Base-by-base conservation (phyloP, 176 grass and related monocot species). In the Dendrocalamus sinicus region DNA sequence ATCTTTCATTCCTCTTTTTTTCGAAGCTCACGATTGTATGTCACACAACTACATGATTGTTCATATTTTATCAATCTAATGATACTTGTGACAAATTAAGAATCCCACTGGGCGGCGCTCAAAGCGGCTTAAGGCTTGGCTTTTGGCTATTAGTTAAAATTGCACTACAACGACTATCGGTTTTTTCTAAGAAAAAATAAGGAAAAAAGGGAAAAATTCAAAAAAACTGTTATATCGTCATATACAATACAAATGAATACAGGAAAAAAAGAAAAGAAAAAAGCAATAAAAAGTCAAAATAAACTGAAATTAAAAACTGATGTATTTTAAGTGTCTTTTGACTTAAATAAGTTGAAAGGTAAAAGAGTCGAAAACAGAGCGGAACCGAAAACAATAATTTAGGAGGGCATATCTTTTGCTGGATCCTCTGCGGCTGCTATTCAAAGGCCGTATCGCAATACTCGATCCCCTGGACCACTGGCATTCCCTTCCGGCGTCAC, bases 381-480 rank as follows among this genome's bases (percentile, higher is more conserved):
- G 32, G 0, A 35, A 4, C 32, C 2, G 32, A 0, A 4, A 35
- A 4, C 3, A 35, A 35, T 4, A 35, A 4, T 35, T 35, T 35
- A 35, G 32, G 3, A 35, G 32, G 32, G 32, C 57, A 46, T 39
- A 84, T 89, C 87, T 79, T 15, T 47, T 2, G n/a, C 41, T 53
- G 61, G 83, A 84, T 77, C 64, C 78, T 64, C 45, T 59, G 55
- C 12, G 48, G 69, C 28, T 43, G 4, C 4, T 75, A 65, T 88
- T 44, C 73, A 84, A 35, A 48, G 63, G 55, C 43, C 78, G 9
- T 73, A 78, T 82, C 72, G 45, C 66, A 51, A 81, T 81, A 60
- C 77, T 67, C 82, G 78, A 72, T 54, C 88, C 87, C 77, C 77
- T 22, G 70, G 52, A 86, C 83, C 83, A 69, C 64, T 41, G 66